Base-by-base conservation (phyloP, 2,329 filamentous ascomycete species). In the Fusarium lyarnte region DNA sequence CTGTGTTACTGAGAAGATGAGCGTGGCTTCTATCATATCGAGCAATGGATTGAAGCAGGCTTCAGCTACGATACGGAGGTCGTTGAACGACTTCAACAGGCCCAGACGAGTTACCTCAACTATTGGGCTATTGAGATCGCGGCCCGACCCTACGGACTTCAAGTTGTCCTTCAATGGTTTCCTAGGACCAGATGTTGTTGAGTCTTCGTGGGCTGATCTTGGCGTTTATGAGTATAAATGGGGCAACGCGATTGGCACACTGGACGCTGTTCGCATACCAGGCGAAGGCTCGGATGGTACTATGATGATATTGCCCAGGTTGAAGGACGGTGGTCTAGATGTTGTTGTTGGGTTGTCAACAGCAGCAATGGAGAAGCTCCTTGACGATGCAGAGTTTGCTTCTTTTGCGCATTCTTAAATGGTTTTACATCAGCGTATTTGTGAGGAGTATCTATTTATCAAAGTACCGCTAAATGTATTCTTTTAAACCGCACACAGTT, bases 91-190 rank as follows among this genome's bases (percentile, higher is more conserved):
- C 1, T 39, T 58, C 12, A 51, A 25, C 9, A 39, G 21, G 2
- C 43, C 43, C 2, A 3, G 33, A 4, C 8, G 27, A 1, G 9
- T 39, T 1, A 4, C 25, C 33, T 31, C 43, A 5, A 58, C 27
- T 21, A 25, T 51, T 19, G 21, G 33, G 9, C 43, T 58, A 5
- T 2, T 58, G 5, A 31, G 6, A 3, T 58, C 55, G 4, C 42
- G 33, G 2, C 42, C 55, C 2, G 33, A 58, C 6, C 55, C 55
- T 5, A 58, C 42, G 3, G 42, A 51, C 25, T 51, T 49, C 25
- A 58, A 58, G 8, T 14, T 58, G 16, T 27, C 33, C 4, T 58
- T 38, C 19, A 35, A 58, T 51, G 33, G 21, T 14, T 58, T 58
- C 12, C n/a, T 58, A 3, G 55, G 55, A 9, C 42, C 42, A 31